These are phyloP conservation scores for Aspergillus uvarum DNA, from an alignment of 2,329 filamentous ascomycete species.

Conservation along the genomic window DNA sequence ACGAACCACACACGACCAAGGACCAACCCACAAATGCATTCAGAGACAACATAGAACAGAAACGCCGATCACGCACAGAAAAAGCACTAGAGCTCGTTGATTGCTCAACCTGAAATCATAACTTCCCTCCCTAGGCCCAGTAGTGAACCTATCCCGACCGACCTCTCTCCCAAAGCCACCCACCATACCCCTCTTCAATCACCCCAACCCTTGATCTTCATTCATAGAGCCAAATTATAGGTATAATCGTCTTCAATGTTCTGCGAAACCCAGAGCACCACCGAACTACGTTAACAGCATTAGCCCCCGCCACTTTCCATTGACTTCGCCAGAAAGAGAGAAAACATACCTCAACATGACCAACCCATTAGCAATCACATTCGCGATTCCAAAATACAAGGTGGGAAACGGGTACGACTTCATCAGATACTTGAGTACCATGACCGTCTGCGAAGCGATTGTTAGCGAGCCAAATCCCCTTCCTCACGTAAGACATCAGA, in stretches of 20 bases:
- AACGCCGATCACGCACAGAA: not conserved
- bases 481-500: not conserved
- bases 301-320: not conserved
- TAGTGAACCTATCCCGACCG: not conserved
- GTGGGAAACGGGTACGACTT: constrained; percentile 60
- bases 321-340: not conserved
- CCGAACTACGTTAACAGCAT: constrained; percentile 50
- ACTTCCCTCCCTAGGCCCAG: not conserved
- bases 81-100: not conserved
- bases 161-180: not conserved
- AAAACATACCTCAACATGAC: constrained; percentile 64
- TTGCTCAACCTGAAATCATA: not conserved
- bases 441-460: constrained; percentile 51
- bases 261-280: constrained; percentile 68
- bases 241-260: constrained; percentile 74
- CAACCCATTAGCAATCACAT: constrained; percentile 63
- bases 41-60: not conserved
- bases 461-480: not conserved
- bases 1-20: not conserved
- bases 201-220: not conserved
- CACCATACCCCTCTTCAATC: not conserved
- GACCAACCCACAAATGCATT: not conserved
- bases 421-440: constrained; percentile 68
- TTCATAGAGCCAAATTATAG: constrained; percentile 64
- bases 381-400: constrained; percentile 67